Base-by-base conservation (phyloP, 2,329 filamentous ascomycete genomes). In the Dissoconium aciculare region DNA sequence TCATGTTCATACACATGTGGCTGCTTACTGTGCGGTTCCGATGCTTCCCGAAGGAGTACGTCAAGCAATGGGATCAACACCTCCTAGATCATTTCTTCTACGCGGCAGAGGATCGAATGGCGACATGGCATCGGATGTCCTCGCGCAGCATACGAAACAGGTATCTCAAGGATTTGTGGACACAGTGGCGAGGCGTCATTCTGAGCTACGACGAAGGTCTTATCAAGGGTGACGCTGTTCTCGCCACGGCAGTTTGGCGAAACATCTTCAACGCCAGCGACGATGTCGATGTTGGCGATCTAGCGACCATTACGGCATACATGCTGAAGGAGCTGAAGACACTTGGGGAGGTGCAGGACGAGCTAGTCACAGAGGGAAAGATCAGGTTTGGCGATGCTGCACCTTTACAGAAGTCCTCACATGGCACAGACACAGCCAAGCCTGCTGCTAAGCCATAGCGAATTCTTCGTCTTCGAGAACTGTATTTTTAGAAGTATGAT, bases 1-100 rank as follows among this genome's bases (percentile, higher is more conserved):
- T 95, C 26, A 89, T 85, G 19, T 92, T 93, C 67, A 69, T 98
- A 35, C 87, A 98, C 63, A 79, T 98, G 69, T 95, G 93, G 64
- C 69, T 94, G 35, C 59, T 95, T 36, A 79, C 81, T 33, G 78
- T 81, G 27, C 78, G 85, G 34, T 63, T 94, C 45, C 79, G 89
- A 41, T 76, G 75, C 55, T 71, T 94, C 45, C 75, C 81, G 13
- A 62, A 66, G 32, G 69, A 76, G 13, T 65, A 70, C 43, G 74
- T 79, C 43, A 67, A 71, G 37, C 69, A 72, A 34, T 93, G 84
- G 74, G 82, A 91, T 55, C 79, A 84, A 49, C 81, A 93, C 59
- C 67, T 98, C 40, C 72, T 89, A 27, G 85, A 98, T 59, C 84
- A 95, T 57, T 94, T 91, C 66, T 95, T 87, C 64, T 82, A 81